A percentile compares a stretch with the other conserved stretches of the same genome.
These are phyloP conservation scores for Excoecaria agallocha DNA, from an alignment of 345 rosid genomes.

Conservation along the genomic window DNA sequence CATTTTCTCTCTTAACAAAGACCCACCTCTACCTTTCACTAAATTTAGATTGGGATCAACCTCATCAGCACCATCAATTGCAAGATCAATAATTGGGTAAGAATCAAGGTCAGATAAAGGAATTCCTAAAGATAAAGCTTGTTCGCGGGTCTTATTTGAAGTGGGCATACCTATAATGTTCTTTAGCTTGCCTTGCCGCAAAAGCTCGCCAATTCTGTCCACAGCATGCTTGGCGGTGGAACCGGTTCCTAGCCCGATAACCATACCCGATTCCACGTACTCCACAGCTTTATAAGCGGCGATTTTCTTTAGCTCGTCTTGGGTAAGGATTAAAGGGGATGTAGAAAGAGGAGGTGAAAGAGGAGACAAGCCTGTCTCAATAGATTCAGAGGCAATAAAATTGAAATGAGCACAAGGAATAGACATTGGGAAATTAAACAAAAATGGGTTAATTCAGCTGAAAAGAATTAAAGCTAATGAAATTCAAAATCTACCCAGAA, in stretches of 20 bases:
- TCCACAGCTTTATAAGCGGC: conserved; percentile 89
- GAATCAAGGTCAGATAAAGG: conserved; percentile 78
- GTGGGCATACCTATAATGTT: conserved; percentile 83
- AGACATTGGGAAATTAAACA: conserved; percentile 1
- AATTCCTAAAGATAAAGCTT: conserved; percentile 71
- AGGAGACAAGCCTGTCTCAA: neutral
- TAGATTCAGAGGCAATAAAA: neutral
- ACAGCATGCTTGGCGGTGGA: conserved; percentile 95
- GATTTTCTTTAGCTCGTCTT: conserved; percentile 67
- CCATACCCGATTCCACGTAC: conserved; percentile 86
- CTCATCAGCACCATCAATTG: conserved; percentile 96
- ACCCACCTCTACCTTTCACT: conserved; percentile 92
- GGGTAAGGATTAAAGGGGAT: conserved; percentile 43
- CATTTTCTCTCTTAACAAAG: conserved; percentile 85
- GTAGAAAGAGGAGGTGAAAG: neutral
- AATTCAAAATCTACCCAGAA: neutral
- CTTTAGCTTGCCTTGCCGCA: conserved; percentile 60
- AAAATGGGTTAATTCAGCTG: conserved; percentile 7
- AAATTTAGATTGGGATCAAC: conserved; percentile 73
- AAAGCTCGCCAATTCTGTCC: conserved; percentile 74
- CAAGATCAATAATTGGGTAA: conserved; percentile 62
- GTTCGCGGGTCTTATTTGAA: conserved; percentile 62
- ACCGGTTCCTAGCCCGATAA: conserved; percentile 91
- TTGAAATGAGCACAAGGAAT: conserved; percentile 12
- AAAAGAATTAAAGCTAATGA: neutral